Conservation (phyloP, 148 eudicot genomes). For the Rhododendron williamsianum region DNA sequence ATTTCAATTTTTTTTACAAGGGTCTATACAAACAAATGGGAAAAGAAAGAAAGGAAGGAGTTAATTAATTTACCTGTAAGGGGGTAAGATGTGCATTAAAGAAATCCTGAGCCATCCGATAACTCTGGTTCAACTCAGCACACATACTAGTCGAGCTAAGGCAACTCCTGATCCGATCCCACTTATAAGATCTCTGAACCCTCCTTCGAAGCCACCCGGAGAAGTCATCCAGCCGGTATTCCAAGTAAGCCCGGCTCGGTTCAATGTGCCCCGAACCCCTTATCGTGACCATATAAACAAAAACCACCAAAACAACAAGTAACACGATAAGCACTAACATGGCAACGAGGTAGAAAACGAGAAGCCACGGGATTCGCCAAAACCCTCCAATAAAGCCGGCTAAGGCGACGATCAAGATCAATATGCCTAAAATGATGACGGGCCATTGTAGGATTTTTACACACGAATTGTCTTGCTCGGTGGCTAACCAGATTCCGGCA, state of each 20-base stretch:
- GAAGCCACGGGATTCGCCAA: conserved; percentile 56
- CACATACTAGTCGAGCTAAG: conserved; percentile 63
- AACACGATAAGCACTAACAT: conserved; percentile 65
- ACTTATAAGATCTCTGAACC: conserved; percentile 63
- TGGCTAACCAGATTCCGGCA: conserved; percentile 73
- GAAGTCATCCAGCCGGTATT: conserved; percentile 61
- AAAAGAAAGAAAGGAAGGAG: background rate
- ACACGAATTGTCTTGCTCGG: conserved; percentile 58
- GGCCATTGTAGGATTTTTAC: conserved; percentile 79
- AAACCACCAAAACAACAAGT: conserved; percentile 52
- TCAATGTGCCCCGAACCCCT: conserved; percentile 67
- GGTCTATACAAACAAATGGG: background rate
- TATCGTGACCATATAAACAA: conserved; percentile 65
- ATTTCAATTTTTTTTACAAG: too few species aligned
- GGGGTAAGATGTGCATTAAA: conserved; percentile 76
- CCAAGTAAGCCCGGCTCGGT: conserved; percentile 72
- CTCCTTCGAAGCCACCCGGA: conserved; percentile 60
- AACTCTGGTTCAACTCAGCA: conserved; percentile 69
- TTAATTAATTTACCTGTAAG: conserved; percentile 49
- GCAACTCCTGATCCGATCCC: conserved; percentile 69
- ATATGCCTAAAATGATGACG: conserved; percentile 61
- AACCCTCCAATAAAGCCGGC: conserved; percentile 75
- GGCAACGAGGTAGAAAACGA: conserved; percentile 58
- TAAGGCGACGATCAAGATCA: conserved; percentile 50
- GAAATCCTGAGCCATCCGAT: conserved; percentile 66